Evolutionary conservation across 495 filamentous ascomycete genomes (phyloP), one percentile per base, ranked within the genome.

Genomic region (Parathielavia appendiculata): DNA sequence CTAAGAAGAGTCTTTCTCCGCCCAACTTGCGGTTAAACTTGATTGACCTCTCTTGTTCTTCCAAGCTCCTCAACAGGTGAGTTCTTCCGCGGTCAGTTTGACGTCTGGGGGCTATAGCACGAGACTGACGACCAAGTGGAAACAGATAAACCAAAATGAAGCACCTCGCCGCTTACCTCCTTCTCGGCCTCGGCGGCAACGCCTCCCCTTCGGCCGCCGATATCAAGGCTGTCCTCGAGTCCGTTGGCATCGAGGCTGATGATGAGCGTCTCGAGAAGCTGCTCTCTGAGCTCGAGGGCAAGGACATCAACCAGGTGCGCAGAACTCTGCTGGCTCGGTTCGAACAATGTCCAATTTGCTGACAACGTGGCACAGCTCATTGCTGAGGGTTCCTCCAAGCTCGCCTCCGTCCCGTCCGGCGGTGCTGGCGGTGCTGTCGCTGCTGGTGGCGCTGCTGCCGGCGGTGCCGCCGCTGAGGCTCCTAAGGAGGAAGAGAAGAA

Each of bases 151-250:
- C 34, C 79, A 92, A 86, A 90, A 98, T 98, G 93, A 98, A 97
- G 92, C 86, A 97, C 80, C 88, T 98, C 80, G 95, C 93, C 73
- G 92, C 93, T 72, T 98, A 96, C 86, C 90, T 98, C 69, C 93
- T 98, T 74, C 87, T 97, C 77, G 79, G 79, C 81, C 85, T 97
- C 66, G 93, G 83, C 71, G 93, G 93, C 80, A 98, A 97, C 82
- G 80, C 82, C 79, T 84, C 84, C 52, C 93, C 93, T 65, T 91
- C 89, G 51, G 89, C 87, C 62, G 78, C 79, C 56, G 92, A 99
- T 72, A 80, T 99, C 79, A 95, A 92, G 83, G 77, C 66, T 57
- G 92, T 99, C 70, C 89, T 99, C 73, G 83, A 84, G 62, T 88
- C 93, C 68, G 93, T 97, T 73, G 93, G 93, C 66, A 92, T 97